phyloP scores from a whole-genome alignment of 1,284 basidiomycete species.

The Apiotrichum akiyoshidainum region DNA sequence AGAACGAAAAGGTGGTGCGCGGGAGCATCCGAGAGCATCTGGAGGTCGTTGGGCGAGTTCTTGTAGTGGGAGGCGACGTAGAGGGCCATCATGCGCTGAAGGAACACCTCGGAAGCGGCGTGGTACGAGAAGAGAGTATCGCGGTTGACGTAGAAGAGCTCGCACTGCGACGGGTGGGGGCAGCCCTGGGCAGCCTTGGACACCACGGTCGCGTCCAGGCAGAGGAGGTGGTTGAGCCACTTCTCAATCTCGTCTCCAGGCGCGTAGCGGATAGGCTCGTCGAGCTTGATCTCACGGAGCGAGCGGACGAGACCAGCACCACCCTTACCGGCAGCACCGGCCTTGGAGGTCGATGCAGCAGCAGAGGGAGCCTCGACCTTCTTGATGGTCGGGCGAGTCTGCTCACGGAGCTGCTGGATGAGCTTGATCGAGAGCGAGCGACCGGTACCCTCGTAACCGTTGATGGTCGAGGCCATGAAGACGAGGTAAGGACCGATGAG shows the following conservation, averaged over 20 bases:
- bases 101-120: slow-evolving; percentile 91
- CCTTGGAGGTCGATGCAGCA: slow-evolving; percentile 38
- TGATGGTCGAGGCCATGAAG: slow-evolving; percentile 97
- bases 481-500: slow-evolving; percentile 97
- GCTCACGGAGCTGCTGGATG: slow-evolving; percentile 92
- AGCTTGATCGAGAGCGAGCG: slow-evolving; percentile 96
- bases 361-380: slow-evolving; percentile 51
- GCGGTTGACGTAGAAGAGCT: slow-evolving; percentile 91
- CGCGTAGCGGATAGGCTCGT: slow-evolving; percentile 91
- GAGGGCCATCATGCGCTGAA: slow-evolving; percentile 97
- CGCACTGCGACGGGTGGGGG: slow-evolving; percentile 89
- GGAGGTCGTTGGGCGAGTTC: slow-evolving; percentile 97
- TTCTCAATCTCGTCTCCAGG: slow-evolving; percentile 85
- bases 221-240: slow-evolving; percentile 90
- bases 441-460: slow-evolving; percentile 98
- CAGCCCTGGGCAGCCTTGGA: slow-evolving; percentile 68
- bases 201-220: slow-evolving; percentile 83
- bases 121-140: slow-evolving; percentile 98
- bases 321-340: slow-evolving; percentile 40
- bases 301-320: slow-evolving; percentile 61
- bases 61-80: slow-evolving; percentile 99
- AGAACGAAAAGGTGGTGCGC: slow-evolving; percentile 96
- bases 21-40: slow-evolving; percentile 93
- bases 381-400: slow-evolving; percentile 60
- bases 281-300: slow-evolving; percentile 89